Base-by-base conservation (phyloP, 1,284 basidiomycete species). In the Malassezia japonica region DNA sequence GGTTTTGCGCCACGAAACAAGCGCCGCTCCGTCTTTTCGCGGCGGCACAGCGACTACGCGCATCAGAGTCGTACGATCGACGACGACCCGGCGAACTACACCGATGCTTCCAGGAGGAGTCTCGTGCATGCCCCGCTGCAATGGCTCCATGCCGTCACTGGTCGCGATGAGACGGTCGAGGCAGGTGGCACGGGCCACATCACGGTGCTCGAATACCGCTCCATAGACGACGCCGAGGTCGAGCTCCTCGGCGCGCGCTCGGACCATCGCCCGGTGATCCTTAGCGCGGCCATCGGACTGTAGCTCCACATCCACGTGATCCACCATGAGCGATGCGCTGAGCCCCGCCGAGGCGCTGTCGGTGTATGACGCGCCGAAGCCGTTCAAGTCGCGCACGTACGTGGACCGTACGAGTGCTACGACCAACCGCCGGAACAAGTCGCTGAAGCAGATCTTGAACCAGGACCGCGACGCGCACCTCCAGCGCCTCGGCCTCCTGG, bases 161-260 rank as follows among this genome's bases (percentile, higher is more conserved):
- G 38, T 10, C n/a, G n/a, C 8, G 38, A 24, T 20, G 12, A 12
- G 9, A 20, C 23, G 13, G 20, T 18, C 23, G 38, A 21, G 13
- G 6, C 15, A 4, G 23, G 28, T 16, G 32, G 32, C 32, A 33
- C 4, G 13, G 38, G 21, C 15, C 4, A 4, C 13, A 23, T 44
- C 16, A 31, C 12, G 1, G 48, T 44, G 13, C 16, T 44, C 13
- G 35, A 25, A 7, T 43, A 45, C 33, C n/a, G 31, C 24, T 36
- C 48, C 15, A 35, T 88, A 35, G 83, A 86, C 60, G 86, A 88
- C 66, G 76, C 77, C 25, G 81, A 78, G 9, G 87, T 87, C 85
- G 77, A 81, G 46, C 75, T 79, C 42, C 67, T 88, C 28, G 83
- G 85, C 67, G 86, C 62, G 6, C 42, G 66, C 15, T 62, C 58